Evolutionary conservation across 495 filamentous ascomycete genomes (phyloP).

Genomic region (Hypoxylon fragiforme): DNA sequence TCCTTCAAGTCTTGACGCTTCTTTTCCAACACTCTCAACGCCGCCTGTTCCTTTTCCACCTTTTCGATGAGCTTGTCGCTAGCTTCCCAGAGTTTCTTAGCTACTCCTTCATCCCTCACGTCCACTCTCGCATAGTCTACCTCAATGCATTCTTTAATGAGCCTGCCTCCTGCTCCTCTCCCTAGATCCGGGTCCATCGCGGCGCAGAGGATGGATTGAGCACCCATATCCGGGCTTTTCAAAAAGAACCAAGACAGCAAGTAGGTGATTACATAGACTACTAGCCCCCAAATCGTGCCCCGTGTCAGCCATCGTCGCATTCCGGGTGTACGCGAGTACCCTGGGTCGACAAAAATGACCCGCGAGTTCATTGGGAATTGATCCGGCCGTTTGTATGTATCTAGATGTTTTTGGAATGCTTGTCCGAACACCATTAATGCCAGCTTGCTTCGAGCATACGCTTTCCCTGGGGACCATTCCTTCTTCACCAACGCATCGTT

Average conservation of each 20-base stretch:
- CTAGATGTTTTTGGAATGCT: constrained; percentile 87
- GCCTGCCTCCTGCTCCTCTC: constrained; percentile 63
- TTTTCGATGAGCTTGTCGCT: constrained; percentile 84
- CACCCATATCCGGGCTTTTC: constrained; percentile 79
- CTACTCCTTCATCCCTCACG: constrained; percentile 74
- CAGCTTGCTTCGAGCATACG: constrained; percentile 86
- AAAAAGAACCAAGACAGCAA: constrained; percentile 83
- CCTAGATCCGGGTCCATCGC: constrained; percentile 75
- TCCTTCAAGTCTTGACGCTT: constrained; percentile 62
- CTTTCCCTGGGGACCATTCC: constrained; percentile 54
- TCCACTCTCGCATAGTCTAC: constrained; percentile 70
- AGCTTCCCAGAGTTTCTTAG: constrained; percentile 83
- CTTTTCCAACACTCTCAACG: constrained; percentile 66
- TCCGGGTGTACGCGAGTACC: constrained; percentile 79
- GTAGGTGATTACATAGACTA: constrained; percentile 77
- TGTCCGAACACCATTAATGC: constrained; percentile 84
- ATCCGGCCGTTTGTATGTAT: constrained; percentile 79
- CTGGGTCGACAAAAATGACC: constrained; percentile 84
- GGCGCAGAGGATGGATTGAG: constrained; percentile 83
- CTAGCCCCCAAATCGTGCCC: constrained; percentile 79
- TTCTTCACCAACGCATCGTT: constrained; percentile 44
- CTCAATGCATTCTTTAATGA: constrained; percentile 88
- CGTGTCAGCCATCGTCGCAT: constrained; percentile 82
- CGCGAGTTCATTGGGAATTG: constrained; percentile 75
- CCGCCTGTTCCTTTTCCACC: constrained; percentile 79